A percentile compares a stretch with the other conserved stretches of the same genome.
Conservation (phyloP, 2,329 filamentous ascomycete genomes). For the Pseudogymnoascus sp. region DNA sequence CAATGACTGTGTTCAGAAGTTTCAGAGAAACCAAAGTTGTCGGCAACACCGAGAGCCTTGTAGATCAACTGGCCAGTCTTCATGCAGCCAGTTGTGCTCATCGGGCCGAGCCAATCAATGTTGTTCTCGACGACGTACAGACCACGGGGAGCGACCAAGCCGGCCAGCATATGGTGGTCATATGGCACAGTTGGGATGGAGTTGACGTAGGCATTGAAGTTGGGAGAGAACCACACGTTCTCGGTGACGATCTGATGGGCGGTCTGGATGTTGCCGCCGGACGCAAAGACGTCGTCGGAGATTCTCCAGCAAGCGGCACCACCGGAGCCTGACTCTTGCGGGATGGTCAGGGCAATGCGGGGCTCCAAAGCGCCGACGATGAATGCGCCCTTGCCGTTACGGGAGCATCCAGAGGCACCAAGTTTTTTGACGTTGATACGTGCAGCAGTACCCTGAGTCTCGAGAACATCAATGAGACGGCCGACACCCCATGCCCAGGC, state of each 20-base stretch:
- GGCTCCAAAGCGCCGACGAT: slow-evolving; percentile 50
- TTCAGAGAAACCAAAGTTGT: slow-evolving; percentile 43
- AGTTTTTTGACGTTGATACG: slow-evolving; percentile 40
- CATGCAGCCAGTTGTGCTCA: slow-evolving; percentile 45
- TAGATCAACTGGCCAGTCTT: slow-evolving; percentile 45
- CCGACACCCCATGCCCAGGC: slow-evolving; percentile 57
- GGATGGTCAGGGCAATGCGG: slow-evolving; percentile 51
- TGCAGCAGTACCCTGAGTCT: slow-evolving; percentile 33
- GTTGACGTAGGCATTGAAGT: slow-evolving; percentile 43
- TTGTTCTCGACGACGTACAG: slow-evolving; percentile 48
- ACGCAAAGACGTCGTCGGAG: slow-evolving; percentile 38
- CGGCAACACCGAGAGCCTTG: slow-evolving; percentile 42
- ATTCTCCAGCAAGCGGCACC: slow-evolving; percentile 53
- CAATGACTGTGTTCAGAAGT: slow-evolving; percentile 41
- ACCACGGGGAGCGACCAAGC: slow-evolving; percentile 46
- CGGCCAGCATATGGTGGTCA: slow-evolving; percentile 51
- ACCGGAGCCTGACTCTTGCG: slow-evolving; percentile 54
- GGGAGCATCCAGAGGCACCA: slow-evolving; percentile 54
- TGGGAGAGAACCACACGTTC: slow-evolving; percentile 54
- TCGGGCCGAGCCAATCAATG: slow-evolving; percentile 43
- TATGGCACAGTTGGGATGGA: slow-evolving; percentile 40
- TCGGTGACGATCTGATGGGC: slow-evolving; percentile 49
- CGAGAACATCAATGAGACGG: slow-evolving; percentile 51
- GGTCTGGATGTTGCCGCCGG: slow-evolving; percentile 51
- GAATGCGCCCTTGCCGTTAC: slow-evolving; percentile 56